phyloP scores from a whole-genome alignment of 768 basidiomycete genomes.

The Saitozyma podzolica region DNA sequence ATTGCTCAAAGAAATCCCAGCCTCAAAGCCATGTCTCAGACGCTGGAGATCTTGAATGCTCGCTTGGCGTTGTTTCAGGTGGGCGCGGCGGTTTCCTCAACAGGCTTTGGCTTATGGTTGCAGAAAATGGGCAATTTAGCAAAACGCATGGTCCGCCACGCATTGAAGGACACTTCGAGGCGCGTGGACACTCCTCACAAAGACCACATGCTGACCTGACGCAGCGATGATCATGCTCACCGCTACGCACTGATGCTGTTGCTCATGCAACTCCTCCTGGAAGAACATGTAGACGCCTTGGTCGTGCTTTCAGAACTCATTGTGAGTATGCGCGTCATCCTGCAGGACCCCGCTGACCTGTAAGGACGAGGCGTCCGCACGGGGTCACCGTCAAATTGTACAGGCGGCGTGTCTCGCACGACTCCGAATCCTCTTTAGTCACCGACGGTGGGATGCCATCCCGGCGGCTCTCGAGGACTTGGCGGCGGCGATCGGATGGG shows the following conservation, averaged over 20 bases:
- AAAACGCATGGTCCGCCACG: conserved; percentile 4
- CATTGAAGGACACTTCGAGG: conserved; percentile 4
- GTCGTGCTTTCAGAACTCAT: conserved; percentile 18
- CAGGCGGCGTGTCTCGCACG: conserved; percentile 15
- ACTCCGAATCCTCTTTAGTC: conserved; percentile 25
- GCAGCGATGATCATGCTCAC: conserved; percentile 12
- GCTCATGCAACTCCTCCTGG: conserved; percentile 8
- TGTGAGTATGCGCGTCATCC: conserved; percentile 10
- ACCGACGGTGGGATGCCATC: conserved; percentile 33
- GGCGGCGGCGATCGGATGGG: conserved; percentile 3
- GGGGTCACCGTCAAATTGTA: conserved; percentile 18
- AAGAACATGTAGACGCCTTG: conserved; percentile 18
- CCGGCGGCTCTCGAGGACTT: conserved; percentile 10
- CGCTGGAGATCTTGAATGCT: conserved; percentile 19
- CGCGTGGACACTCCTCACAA: neutral
- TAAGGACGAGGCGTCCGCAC: conserved; percentile 15
- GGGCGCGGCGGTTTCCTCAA: neutral
- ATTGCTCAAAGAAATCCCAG: conserved; percentile 13
- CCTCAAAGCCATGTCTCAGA: neutral
- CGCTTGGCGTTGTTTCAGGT: conserved; percentile 17
- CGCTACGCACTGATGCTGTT: conserved; percentile 29
- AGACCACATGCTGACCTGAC: neutral
- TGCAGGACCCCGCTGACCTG: neutral
- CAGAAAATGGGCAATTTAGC: conserved; percentile 1
- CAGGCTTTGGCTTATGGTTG: too few species aligned